Evolutionary conservation across 352 stramenopile genomes (phyloP).

Genomic region (Phytophthora ohioensis): DNA sequence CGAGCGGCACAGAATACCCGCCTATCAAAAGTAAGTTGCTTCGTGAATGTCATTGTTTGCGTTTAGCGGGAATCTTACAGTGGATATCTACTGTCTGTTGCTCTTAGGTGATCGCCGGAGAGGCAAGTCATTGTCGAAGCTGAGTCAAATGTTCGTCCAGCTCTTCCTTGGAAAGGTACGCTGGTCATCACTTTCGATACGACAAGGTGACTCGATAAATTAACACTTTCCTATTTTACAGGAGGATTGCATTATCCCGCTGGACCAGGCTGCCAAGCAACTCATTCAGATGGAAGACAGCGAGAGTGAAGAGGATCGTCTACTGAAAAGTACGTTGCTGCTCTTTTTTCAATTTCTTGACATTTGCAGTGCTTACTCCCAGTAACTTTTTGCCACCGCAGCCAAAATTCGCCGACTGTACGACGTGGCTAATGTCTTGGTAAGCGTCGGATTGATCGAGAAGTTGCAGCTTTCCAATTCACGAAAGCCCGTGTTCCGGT

Average conservation of each 20-base stretch:
- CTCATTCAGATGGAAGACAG: slow-evolving; percentile 91
- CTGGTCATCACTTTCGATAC: slow-evolving; percentile 9
- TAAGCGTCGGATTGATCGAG: slow-evolving; percentile 92
- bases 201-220: not conserved
- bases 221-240: slow-evolving; percentile 24
- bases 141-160: slow-evolving; percentile 96
- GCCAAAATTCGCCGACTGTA: slow-evolving; percentile 97
- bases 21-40: slow-evolving; percentile 61
- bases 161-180: slow-evolving; percentile 92
- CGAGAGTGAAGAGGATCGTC: slow-evolving; percentile 75
- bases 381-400: slow-evolving; percentile 27
- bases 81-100: not conserved
- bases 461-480: slow-evolving; percentile 89
- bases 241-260: slow-evolving; percentile 92
- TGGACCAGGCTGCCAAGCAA: slow-evolving; percentile 94
- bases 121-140: slow-evolving; percentile 90
- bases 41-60: not conserved
- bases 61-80: slow-evolving; percentile 6
- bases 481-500: slow-evolving; percentile 88
- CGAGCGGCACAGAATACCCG: slow-evolving; percentile 53
- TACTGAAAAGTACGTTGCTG: slow-evolving; percentile 78
- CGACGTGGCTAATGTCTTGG: slow-evolving; percentile 97
- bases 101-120: slow-evolving; percentile 57
- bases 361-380: slow-evolving; percentile 8
- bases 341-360: not conserved